phyloP scores from a whole-genome alignment of 2,329 filamentous ascomycete species.

The Monosporascus ibericus region DNA sequence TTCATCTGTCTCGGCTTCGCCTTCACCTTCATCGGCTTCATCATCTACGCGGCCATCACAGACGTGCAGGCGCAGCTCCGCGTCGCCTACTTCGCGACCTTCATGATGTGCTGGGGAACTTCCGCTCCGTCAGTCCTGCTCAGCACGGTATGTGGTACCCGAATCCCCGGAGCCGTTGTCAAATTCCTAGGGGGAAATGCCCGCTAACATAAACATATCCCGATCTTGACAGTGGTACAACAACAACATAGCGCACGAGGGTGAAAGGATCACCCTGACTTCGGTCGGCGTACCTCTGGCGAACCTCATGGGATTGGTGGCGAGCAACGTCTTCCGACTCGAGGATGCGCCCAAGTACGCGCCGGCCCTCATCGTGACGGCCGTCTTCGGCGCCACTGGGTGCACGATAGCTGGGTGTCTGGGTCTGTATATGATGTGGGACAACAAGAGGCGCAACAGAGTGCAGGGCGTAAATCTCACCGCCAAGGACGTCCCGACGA shows the following conservation, averaged over 20 bases:
- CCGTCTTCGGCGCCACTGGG: slow-evolving; percentile 56
- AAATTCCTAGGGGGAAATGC: slow-evolving; percentile 32
- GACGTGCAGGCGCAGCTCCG: slow-evolving; percentile 54
- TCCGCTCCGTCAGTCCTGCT: slow-evolving; percentile 67
- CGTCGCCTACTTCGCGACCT: slow-evolving; percentile 68
- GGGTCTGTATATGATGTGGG: slow-evolving; percentile 57
- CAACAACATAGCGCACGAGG: slow-evolving; percentile 76
- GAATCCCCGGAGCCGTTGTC: too few species aligned
- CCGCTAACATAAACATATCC: not conserved
- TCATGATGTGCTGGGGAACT: slow-evolving; percentile 80
- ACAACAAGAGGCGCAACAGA: slow-evolving; percentile 56
- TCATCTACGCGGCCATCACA: slow-evolving; percentile 68
- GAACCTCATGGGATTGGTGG: slow-evolving; percentile 69
- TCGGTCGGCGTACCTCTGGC: slow-evolving; percentile 68
- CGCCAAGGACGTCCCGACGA: slow-evolving; percentile 52
- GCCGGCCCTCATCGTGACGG: slow-evolving; percentile 59
- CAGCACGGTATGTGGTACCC: slow-evolving; percentile 22
- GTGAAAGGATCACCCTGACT: slow-evolving; percentile 62
- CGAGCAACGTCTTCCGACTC: slow-evolving; percentile 60
- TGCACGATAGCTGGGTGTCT: slow-evolving; percentile 48
- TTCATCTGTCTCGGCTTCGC: slow-evolving; percentile 70
- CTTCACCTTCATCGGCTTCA: slow-evolving; percentile 71
- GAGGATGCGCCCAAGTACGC: slow-evolving; percentile 61
- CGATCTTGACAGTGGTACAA: slow-evolving; percentile 55
- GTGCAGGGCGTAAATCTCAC: slow-evolving; percentile 48